phyloP scores from a whole-genome alignment of 169 alveolate species.

The Eimeria sp. region DNA sequence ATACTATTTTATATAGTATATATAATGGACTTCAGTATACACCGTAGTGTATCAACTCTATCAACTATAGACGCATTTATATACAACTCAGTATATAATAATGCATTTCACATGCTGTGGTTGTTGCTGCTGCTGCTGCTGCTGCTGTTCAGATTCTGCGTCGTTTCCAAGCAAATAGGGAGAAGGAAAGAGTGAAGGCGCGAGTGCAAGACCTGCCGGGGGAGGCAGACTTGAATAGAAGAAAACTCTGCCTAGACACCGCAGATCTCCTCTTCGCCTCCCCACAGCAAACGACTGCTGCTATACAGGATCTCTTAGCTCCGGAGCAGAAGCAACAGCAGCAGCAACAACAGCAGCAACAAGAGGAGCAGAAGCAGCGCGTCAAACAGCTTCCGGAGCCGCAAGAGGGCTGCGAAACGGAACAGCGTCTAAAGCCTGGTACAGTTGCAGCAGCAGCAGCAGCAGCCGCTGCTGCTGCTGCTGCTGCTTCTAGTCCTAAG shows the following conservation, averaged over 20 bases:
- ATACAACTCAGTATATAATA: no score
- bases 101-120: not conserved
- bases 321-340: slow-evolving; percentile 60
- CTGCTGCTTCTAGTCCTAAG: no score
- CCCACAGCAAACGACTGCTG: not conserved
- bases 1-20: no score
- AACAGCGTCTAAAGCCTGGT: not conserved
- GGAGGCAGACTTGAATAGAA: slow-evolving; percentile 11
- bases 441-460: slow-evolving; percentile 24
- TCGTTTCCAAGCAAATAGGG: slow-evolving; percentile 45
- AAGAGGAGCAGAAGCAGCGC: not conserved
- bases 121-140: slow-evolving; percentile 23
- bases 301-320: not conserved
- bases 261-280: slow-evolving; percentile 29
- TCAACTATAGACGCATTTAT: no score
- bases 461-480: not conserved
- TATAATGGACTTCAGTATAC: no score
- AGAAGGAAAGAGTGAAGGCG: slow-evolving; percentile 52
- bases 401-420: not conserved
- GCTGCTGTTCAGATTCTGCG: no score
- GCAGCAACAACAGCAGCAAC: not conserved
- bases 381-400: not conserved
- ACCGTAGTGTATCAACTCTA: no score
- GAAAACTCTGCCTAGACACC: not conserved
- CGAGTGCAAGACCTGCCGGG: slow-evolving; percentile 50